Evolutionary conservation across 2,329 filamentous ascomycete species (phyloP).

Genomic region (Fusarium sulawesiense): DNA sequence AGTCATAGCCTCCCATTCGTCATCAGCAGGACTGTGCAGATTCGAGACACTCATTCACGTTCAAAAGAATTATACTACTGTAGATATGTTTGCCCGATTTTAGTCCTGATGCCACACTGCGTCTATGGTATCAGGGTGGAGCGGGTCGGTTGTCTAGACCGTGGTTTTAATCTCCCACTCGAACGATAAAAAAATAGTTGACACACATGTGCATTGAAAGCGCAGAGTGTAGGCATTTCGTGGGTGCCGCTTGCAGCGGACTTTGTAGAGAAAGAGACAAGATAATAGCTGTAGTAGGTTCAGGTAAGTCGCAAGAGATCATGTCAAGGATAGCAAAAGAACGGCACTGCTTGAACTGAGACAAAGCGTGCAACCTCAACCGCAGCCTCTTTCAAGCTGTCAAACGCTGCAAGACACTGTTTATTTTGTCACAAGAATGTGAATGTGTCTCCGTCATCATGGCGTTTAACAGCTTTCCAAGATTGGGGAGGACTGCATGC

Average conservation of each 20-base stretch:
- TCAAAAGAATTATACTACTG: not conserved
- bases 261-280: slow-evolving; percentile 15
- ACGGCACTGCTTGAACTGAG: not conserved
- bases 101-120: slow-evolving; percentile 71
- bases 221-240: slow-evolving; percentile 72
- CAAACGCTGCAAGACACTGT: slow-evolving; percentile 5
- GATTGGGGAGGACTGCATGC: slow-evolving; percentile 20
- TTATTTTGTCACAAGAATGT: not conserved
- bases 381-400: slow-evolving; percentile 4
- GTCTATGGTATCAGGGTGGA: slow-evolving; percentile 73
- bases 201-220: slow-evolving; percentile 68
- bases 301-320: slow-evolving; percentile 1
- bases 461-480: slow-evolving; percentile 24
- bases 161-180: slow-evolving; percentile 71
- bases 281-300: not conserved
- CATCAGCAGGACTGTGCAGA: slow-evolving; percentile 5
- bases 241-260: slow-evolving; percentile 55
- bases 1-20: slow-evolving; percentile 2
- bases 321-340: slow-evolving; percentile 25
- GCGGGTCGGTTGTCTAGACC: slow-evolving; percentile 76
- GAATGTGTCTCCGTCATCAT: slow-evolving; percentile 14
- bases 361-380: slow-evolving; percentile 18
- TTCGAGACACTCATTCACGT: slow-evolving; percentile 15
- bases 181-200: slow-evolving; percentile 67
- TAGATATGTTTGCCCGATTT: slow-evolving; percentile 64